phyloP scores from a whole-genome alignment of 176 grass and related monocot genomes.

The Triticum dicoccoides region DNA sequence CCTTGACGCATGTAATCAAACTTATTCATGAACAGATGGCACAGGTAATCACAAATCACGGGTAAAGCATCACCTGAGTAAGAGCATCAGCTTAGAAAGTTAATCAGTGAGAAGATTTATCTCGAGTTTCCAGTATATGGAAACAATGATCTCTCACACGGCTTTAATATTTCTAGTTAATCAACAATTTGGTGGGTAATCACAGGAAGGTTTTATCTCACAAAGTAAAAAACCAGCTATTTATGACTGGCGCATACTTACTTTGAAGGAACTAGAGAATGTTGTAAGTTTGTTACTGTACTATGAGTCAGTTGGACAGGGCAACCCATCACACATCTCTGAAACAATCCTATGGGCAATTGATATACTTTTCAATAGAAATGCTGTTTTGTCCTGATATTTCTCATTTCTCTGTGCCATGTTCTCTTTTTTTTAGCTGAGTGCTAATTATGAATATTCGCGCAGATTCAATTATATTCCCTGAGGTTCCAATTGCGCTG shows the following conservation, averaged over 20 bases:
- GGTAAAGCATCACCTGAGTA: neutral
- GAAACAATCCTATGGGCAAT: neutral
- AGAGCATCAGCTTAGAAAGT: slow-evolving; percentile 7
- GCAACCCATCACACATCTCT: neutral
- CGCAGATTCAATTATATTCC: slow-evolving; percentile 99
- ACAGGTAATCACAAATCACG: neutral
- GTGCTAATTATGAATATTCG: neutral
- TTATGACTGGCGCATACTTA: neutral
- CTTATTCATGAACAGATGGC: neutral
- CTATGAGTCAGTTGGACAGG: neutral
- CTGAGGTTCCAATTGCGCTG: slow-evolving; percentile 95
- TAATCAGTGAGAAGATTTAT: neutral
- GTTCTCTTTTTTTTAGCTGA: neutral
- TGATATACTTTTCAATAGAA: neutral
- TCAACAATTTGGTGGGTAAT: neutral
- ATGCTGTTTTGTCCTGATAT: neutral
- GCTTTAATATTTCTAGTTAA: neutral
- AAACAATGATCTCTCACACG: neutral
- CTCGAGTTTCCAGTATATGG: neutral
- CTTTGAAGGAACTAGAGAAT: neutral
- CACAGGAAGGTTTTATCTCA: neutral
- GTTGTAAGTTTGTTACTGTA: neutral
- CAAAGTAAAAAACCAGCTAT: neutral
- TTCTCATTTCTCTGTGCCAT: neutral
- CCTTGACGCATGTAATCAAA: neutral